phyloP scores from a whole-genome alignment of 306 rosid genomes.

The Medicago arabica region DNA sequence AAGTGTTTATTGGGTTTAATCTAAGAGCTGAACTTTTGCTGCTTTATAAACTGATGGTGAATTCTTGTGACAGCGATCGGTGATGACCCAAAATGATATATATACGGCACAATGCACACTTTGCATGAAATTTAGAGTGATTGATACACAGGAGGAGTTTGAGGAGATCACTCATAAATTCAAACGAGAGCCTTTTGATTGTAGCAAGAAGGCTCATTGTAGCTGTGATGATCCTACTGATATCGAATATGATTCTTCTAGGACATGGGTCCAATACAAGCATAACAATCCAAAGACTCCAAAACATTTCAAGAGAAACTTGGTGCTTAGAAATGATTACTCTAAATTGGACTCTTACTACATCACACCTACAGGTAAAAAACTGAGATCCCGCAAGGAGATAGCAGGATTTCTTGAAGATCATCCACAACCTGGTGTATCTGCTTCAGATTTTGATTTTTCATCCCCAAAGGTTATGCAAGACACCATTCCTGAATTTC shows the following conservation, averaged over 20 bases:
- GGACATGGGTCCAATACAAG: slow-evolving; percentile 87
- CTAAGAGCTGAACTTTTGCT: too few species aligned
- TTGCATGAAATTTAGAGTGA: slow-evolving; percentile 86
- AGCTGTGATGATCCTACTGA: slow-evolving; percentile 72
- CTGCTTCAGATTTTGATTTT: slow-evolving; percentile 63
- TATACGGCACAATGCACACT: slow-evolving; percentile 75
- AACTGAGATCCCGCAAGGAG: slow-evolving; percentile 73
- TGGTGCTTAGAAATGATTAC: slow-evolving; percentile 77
- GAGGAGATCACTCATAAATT: slow-evolving; percentile 72
- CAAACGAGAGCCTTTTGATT: slow-evolving; percentile 65
- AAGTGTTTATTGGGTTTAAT: too few species aligned
- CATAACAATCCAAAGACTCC: slow-evolving; percentile 83
- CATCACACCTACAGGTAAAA: slow-evolving; percentile 72
- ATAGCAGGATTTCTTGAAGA: slow-evolving; percentile 57
- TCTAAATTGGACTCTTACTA: slow-evolving; percentile 82
- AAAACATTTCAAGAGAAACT: slow-evolving; percentile 67
- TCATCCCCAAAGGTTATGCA: slow-evolving; percentile 76
- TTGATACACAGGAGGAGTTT: slow-evolving; percentile 72
- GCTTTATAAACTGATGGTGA: too few species aligned
- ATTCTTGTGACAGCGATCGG: slow-evolving; percentile 50
- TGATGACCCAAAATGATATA: slow-evolving; percentile 44
- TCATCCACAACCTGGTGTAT: slow-evolving; percentile 55
- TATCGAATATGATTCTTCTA: slow-evolving; percentile 43
- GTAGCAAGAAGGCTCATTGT: slow-evolving; percentile 50
- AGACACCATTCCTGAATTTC: slow-evolving; percentile 68